Percentiles rank a stretch among this genome's conserved stretches.
Conservation (phyloP, 768 basidiomycete genomes). For the Lactarius hengduanensis region DNA sequence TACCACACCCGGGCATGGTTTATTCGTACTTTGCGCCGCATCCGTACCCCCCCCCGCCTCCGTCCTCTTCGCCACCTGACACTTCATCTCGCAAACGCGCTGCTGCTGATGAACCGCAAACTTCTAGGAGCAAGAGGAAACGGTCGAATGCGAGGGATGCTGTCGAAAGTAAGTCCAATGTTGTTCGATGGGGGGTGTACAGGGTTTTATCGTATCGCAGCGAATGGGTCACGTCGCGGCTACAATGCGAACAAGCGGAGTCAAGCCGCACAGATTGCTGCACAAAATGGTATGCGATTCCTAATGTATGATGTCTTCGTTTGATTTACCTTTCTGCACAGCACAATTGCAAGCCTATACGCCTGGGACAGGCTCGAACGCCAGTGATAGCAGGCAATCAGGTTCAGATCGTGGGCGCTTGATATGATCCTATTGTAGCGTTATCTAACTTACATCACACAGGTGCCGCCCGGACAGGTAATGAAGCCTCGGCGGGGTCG, state of each 20-base stretch:
- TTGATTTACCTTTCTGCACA: conserved; percentile 32
- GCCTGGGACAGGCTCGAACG: conserved; percentile 12
- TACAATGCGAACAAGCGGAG: conserved; percentile 71
- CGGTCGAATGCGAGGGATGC: conserved; percentile 20
- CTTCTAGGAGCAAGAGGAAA: conserved; percentile 19
- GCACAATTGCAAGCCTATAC: conserved; percentile 39
- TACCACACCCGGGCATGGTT: conserved; percentile 22
- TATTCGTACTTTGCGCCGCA: conserved; percentile 22
- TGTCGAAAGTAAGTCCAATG: conserved; percentile 16
- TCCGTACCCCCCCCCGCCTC: conserved; percentile 5
- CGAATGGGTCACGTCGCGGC: conserved; percentile 56
- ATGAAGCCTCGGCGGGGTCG: conserved; percentile 33
- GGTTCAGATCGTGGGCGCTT: conserved; percentile 23
- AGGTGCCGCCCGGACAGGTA: conserved; percentile 35
- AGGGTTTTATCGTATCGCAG: conserved; percentile 4
- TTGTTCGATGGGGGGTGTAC: background rate
- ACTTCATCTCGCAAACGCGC: conserved; percentile 16
- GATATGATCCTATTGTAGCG: background rate
- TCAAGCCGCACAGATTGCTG: conserved; percentile 63
- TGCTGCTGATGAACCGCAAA: conserved; percentile 18
- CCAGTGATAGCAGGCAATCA: conserved; percentile 10
- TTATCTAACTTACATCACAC: conserved; percentile 11
- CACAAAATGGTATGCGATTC: conserved; percentile 54
- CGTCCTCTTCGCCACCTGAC: background rate
- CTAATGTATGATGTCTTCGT: conserved; percentile 12